Evolutionary conservation across 2,329 filamentous ascomycete genomes (phyloP).

Genomic region (Mycocentrospora acerina): DNA sequence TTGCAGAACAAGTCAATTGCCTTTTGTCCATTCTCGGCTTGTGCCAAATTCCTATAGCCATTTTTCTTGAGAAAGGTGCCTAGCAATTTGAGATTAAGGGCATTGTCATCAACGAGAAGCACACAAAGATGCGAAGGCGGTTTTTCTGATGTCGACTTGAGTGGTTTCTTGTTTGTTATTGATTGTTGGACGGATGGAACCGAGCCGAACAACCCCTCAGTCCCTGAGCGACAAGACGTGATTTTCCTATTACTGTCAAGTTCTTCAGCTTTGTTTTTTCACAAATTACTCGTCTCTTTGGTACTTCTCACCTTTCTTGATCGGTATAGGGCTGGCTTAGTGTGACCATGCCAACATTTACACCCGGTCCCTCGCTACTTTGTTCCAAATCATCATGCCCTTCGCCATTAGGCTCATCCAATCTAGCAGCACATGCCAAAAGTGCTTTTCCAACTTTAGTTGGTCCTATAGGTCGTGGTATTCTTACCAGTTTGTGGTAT

Average conservation of each 20-base stretch:
- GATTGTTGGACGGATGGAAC: too few relatives aligned
- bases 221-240: too few relatives aligned
- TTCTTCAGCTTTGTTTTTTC: too few relatives aligned
- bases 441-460: constrained; percentile 5
- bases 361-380: too few relatives aligned
- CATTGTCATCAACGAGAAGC: constrained; percentile 40
- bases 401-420: constrained; percentile 3
- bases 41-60: background rate
- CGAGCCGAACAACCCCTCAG: too few relatives aligned
- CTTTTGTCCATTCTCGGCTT: constrained; percentile 12
- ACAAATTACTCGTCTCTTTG: too few relatives aligned
- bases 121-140: constrained; percentile 9
- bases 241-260: too few relatives aligned
- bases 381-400: background rate
- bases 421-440: constrained; percentile 3
- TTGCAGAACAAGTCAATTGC: constrained; percentile 21
- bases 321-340: too few relatives aligned
- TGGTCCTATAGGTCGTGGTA: constrained; percentile 9
- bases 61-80: constrained; percentile 23
- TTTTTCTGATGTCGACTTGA: too few relatives aligned
- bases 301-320: too few relatives aligned
- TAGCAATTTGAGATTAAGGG: constrained; percentile 34
- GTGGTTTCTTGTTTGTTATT: too few relatives aligned
- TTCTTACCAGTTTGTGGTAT: constrained; percentile 8
- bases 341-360: too few relatives aligned